Base-by-base conservation (phyloP, 805 yeast species). In the Candida endomychidarum region DNA sequence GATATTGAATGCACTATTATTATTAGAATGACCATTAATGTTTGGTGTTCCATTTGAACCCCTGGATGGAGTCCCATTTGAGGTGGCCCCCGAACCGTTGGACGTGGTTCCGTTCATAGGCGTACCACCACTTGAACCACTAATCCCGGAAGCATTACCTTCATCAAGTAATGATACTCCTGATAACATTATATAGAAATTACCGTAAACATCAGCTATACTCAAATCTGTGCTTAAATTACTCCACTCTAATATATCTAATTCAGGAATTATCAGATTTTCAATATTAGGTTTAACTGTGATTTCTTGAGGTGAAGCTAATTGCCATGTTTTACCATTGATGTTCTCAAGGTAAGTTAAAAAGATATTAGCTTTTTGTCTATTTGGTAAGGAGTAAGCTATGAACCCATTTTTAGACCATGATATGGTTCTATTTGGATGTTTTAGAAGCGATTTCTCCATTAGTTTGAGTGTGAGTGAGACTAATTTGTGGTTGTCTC, bases 351-450 rank as follows among this genome's bases (percentile, higher is more conserved):
- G 54, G 59, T 83, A 80, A 0, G 95, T 81, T 43, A 86, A 62
- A 34, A 68, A 64, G 16, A 87, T 56, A 52, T 57, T 67, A 46
- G 61, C 65, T 41, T 56, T 63, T 18, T 63, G 41, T n/a, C n/a
- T n/a, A 14, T 57, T 51, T 27, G 70, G 61, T 40, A 75, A 71
- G 5, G 79, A 64, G 50, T 83, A 87, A 1, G 96, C 95, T 22
- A 90, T 75, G 50, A 87, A 78, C 10, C 96, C 96, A 49, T 81
- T 84, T 48, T 80, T 77, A 8, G 95, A 85, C 96, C 96, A 88
- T 8, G 87, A 74, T 8, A 83, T 71, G 16, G 36, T 18, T 22
- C 28, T 16, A 11, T 25, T 15, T 3, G 35, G 14, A 12, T n/a
- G 19, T 25, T 34, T 15, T 33, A 22, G 27, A 6, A 20, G 4